Conservation (phyloP, 352 stramenopile species). For the Pythium aquatile region DNA sequence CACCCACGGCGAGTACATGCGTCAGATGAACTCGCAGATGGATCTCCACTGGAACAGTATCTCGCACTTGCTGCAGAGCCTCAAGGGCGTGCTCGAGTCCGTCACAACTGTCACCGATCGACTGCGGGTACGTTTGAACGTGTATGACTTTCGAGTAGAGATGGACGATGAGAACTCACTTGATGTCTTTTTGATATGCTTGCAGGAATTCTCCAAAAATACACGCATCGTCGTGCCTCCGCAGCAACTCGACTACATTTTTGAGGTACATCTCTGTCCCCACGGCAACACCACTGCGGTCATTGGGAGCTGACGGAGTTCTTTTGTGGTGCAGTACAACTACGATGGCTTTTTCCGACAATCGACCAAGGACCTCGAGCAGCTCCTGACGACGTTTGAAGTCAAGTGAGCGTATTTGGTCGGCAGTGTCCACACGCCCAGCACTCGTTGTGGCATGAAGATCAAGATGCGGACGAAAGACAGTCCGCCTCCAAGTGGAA, state of each 20-base stretch:
- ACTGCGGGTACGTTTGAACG: constrained; percentile 48
- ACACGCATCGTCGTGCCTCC: constrained; percentile 61
- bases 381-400: constrained; percentile 58
- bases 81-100: constrained; percentile 70
- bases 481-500: neutral
- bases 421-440: neutral
- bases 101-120: constrained; percentile 60
- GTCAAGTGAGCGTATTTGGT: constrained; percentile 24
- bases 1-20: constrained; percentile 86
- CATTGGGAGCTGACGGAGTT: neutral
- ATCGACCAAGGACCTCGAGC: constrained; percentile 71
- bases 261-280: constrained; percentile 54
- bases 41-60: constrained; percentile 88
- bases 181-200: neutral
- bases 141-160: too few species aligned
- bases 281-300: neutral
- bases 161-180: neutral
- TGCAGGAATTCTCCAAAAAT: constrained; percentile 71
- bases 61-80: constrained; percentile 74
- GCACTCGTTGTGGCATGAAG: neutral
- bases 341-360: constrained; percentile 84
- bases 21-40: constrained; percentile 80
- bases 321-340: constrained; percentile 57
- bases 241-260: constrained; percentile 88
- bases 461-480: constrained; percentile 7